phyloP scores from a whole-genome alignment of 164 flowering plant genomes.

The Vitis vinifera region ASM3070453v1 NC_081818.1:3294501-3295000 shows the following conservation, averaged over 20 bases:
- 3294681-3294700: constrained; percentile 71
- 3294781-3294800: constrained; percentile 65
- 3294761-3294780: constrained; percentile 79
- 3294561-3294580: constrained; percentile 7
- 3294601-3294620: not conserved
- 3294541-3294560: constrained; percentile 68
- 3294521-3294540: constrained; percentile 85
- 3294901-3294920: no score
- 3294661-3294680: constrained; percentile 63
- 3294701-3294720: constrained; percentile 80
- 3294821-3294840: no score
- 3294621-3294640: not conserved
- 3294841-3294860: no score
- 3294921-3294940: no score
- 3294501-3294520: constrained; percentile 86
- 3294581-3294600: no score
- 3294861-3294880: no score
- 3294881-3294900: no score
- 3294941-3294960: no score
- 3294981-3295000: no score
- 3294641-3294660: constrained; percentile 5
- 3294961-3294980: no score
- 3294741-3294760: constrained; percentile 72
- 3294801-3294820: not conserved
- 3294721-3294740: constrained; percentile 76